Evolutionary conservation across 345 rosid genomes (phyloP).

Genomic region (Clausena lansium): DNA sequence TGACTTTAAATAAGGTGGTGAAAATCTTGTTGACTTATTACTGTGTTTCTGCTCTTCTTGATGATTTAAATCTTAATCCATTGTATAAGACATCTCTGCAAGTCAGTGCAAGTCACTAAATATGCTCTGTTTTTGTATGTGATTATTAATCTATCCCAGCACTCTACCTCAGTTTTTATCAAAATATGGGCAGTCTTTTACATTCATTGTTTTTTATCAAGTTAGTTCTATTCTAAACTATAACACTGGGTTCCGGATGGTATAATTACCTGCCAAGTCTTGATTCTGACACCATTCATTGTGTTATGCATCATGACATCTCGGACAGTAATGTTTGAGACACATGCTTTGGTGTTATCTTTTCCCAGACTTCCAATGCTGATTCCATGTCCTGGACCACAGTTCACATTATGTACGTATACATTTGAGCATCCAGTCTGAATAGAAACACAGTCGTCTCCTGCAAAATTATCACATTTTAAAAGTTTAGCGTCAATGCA

Average conservation of each 20-base stretch:
- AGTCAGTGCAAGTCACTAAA: neutral
- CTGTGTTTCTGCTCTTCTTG: neutral
- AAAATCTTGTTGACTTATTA: neutral
- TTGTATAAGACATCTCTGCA: neutral
- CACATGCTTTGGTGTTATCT: slow-evolving; percentile 84
- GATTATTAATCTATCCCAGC: neutral
- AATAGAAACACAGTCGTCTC: slow-evolving; percentile 91
- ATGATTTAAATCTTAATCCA: neutral
- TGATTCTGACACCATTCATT: slow-evolving; percentile 88
- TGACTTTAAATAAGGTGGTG: neutral
- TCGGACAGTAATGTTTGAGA: slow-evolving; percentile 82
- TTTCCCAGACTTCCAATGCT: slow-evolving; percentile 93
- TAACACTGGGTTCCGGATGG: slow-evolving; percentile 3
- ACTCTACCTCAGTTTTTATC: slow-evolving; percentile 12
- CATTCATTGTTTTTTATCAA: neutral
- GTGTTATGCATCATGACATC: slow-evolving; percentile 79
- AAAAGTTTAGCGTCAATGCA: slow-evolving; percentile 12
- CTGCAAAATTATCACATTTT: slow-evolving; percentile 44
- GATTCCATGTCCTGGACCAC: slow-evolving; percentile 98
- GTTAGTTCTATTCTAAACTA: neutral
- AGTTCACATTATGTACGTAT: slow-evolving; percentile 73
- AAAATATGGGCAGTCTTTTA: neutral
- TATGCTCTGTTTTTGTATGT: neutral
- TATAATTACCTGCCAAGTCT: slow-evolving; percentile 92
- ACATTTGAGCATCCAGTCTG: slow-evolving; percentile 93